phyloP scores from a whole-genome alignment of 768 basidiomycete species.

The Epithele typhae region DNA sequence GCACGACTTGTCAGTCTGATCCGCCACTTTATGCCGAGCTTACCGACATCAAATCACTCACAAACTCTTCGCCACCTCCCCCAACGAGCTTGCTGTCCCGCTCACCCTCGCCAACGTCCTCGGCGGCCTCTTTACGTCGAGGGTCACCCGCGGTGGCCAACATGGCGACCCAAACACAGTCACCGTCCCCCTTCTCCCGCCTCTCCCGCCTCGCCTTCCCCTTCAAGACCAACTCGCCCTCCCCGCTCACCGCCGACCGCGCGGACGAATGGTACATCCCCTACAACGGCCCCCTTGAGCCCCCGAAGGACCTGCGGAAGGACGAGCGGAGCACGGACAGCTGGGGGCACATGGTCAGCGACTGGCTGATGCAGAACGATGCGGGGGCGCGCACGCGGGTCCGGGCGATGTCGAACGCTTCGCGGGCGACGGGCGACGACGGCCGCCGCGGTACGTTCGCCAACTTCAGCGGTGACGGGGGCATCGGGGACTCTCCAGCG shows the following conservation, averaged over 20 bases:
- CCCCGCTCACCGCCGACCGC: slow-evolving; percentile 13
- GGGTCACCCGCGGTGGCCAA: slow-evolving; percentile 2
- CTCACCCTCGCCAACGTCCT: background rate
- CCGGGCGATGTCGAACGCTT: slow-evolving; percentile 39
- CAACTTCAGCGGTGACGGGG: slow-evolving; percentile 46
- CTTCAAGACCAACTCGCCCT: slow-evolving; percentile 20
- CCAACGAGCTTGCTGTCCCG: slow-evolving; percentile 13
- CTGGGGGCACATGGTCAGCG: slow-evolving; percentile 28
- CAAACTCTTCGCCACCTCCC: slow-evolving; percentile 10
- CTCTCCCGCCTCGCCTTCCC: slow-evolving; percentile 33
- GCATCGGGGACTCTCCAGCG: slow-evolving; percentile 63
- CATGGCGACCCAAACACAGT: slow-evolving; percentile 16
- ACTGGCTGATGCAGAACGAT: slow-evolving; percentile 21
- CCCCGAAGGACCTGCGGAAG: slow-evolving; percentile 28
- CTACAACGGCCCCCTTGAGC: slow-evolving; percentile 60
- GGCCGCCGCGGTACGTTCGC: slow-evolving; percentile 28
- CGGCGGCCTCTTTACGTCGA: background rate
- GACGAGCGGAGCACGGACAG: slow-evolving; percentile 24
- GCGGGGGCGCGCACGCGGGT: slow-evolving; percentile 5
- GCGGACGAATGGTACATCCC: slow-evolving; percentile 60
- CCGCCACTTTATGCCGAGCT: too few species aligned
- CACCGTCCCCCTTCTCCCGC: slow-evolving; percentile 31
- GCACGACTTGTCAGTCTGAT: too few species aligned
- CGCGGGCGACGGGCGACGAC: slow-evolving; percentile 17
- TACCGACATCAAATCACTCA: slow-evolving; percentile 9